Base-by-base conservation (phyloP, 192 early-diverging fungal genomes). In the Linnemannia elongata region DNA sequence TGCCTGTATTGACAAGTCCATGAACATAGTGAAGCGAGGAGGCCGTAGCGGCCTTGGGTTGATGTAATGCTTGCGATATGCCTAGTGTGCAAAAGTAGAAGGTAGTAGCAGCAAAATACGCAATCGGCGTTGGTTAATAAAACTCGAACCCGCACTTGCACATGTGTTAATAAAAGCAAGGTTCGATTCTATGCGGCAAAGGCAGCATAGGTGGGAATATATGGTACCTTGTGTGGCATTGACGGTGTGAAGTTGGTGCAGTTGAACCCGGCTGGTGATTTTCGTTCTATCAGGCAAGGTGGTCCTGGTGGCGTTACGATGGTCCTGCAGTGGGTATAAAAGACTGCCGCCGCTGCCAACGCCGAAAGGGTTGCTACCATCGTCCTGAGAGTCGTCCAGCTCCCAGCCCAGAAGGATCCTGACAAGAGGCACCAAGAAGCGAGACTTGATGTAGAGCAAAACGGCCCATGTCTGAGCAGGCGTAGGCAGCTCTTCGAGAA, bases 1-100 rank as follows among this genome's bases (percentile, higher is more conserved):
- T 98, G 68, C 97, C 97, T 33, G 94, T 93, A 72, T 98, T 98
- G 74, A 95, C 91, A 63, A 98, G 90, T 4, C 97, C 97, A 78
- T 92, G 90, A 60, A 96, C 90, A 63, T 79, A 47, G 41, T 63
- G 80, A 27, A 69, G 63, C 60, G 79, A 44, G 39, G 49, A 47
- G 44, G 74, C 6, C 49, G 79, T n/a, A 18, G 77, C 39, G 30
- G 42, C 20, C 27, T 54, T 77, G 54, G 72, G 30, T 35, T 75
- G 22, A 52, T 79, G 72, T 69, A 82, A 33, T 57, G 69, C 78
- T 33, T 39, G 54, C 22, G 45, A 85, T 57, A 75, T 80, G 20
- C 75, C 44, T 79, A 54, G 3, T 10, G 60, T 72, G 3, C 42
- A 13, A 45, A 63, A 22, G 15, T 27, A 24, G 22, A n/a, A 38